phyloP scores from a whole-genome alignment of 2,329 filamentous ascomycete genomes.

The Fusarium nisikadoi region DNA sequence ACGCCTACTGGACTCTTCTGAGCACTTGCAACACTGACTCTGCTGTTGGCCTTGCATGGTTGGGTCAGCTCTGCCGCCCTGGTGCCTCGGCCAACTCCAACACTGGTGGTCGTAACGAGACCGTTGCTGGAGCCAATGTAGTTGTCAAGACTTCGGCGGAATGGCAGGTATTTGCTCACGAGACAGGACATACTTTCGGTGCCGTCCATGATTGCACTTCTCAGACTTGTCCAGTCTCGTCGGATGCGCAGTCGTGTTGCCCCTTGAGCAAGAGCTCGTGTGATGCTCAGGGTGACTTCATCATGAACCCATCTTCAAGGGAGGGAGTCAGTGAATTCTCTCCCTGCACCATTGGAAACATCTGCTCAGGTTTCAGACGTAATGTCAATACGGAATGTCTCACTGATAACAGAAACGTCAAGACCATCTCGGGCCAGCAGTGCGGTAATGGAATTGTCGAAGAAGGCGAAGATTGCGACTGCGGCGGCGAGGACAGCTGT shows the following conservation, averaged over 20 bases:
- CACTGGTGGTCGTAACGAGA: conserved; percentile 68
- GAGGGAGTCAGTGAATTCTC: conserved; percentile 82
- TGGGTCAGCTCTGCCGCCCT: conserved; percentile 82
- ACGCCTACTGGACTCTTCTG: conserved; percentile 93
- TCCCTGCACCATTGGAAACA: conserved; percentile 89
- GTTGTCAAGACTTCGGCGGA: conserved; percentile 85
- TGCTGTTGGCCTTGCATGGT: conserved; percentile 92
- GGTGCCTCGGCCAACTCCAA: conserved; percentile 65
- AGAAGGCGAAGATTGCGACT: conserved; percentile 93
- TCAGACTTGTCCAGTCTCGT: conserved; percentile 73
- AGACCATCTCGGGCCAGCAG: conserved; percentile 82
- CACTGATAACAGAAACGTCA: conserved; percentile 84
- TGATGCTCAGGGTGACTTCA: conserved; percentile 80
- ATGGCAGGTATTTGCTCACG: conserved; percentile 97
- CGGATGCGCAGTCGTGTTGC: conserved; percentile 73
- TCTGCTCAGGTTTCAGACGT: conserved; percentile 86
- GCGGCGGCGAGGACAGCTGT: conserved; percentile 80
- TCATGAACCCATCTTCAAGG: conserved; percentile 95
- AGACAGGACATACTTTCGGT: conserved; percentile 93
- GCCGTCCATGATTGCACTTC: conserved; percentile 91
- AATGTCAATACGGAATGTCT: conserved; percentile 82
- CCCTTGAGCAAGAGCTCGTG: conserved; percentile 76
- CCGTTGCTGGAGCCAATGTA: conserved; percentile 87
- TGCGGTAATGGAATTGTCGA: conserved; percentile 99
- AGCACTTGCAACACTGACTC: conserved; percentile 83